Evolutionary conservation across 106 monocot species (phyloP), one percentile per base, ranked within the genome.

Genomic region (Ottelia alismoides): DNA sequence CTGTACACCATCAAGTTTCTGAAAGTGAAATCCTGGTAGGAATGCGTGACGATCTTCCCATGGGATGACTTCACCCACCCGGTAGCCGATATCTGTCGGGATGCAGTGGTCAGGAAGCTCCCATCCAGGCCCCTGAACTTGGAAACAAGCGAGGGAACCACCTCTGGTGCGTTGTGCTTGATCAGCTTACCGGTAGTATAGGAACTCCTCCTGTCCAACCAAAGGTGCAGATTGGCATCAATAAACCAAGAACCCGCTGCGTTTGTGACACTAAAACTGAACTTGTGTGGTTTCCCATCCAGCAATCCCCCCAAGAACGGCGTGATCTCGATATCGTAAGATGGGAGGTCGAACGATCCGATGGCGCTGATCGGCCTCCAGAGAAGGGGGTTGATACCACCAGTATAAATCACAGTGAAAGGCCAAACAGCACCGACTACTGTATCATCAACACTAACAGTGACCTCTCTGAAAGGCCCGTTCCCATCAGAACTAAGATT

Each of bases 171-270:
- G 45, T 74, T 46, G 45, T 77, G 51, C 25, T 73, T 73, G 47
- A 86, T 73, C 55, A 90, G 66, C 18, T 45, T 27, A 2, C 90
- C 98, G n/a, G 23, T 31, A 19, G 82, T 78, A 9, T 47, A 28
- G 3, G 47, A 32, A 6, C 74, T 86, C 58, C 65, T 71, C 18
- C 47, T 25, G 56, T 98, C 98, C 63, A 98, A 56, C 98, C 98
- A 98, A 59, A 98, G 70, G 57, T 98, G 98, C 64, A 90, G 71
- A 66, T 98, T 98, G n/a, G 77, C 98, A 69, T 98, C 85, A 0
- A 98, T 53, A 28, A 43, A 89, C 89, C 96, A 98, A n/a, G 76
- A 65, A 56, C 76, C 56, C 55, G 89, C 47, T 16, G 74, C 72
- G 52, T 89, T 51, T 0, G 96, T 77, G 11, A 89, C 96, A 2